Percentiles rank a stretch among this genome's conserved stretches.
These are phyloP conservation scores for Omphalea diandra DNA, from an alignment of 441 rosid genomes.

Conservation along the genomic window DNA sequence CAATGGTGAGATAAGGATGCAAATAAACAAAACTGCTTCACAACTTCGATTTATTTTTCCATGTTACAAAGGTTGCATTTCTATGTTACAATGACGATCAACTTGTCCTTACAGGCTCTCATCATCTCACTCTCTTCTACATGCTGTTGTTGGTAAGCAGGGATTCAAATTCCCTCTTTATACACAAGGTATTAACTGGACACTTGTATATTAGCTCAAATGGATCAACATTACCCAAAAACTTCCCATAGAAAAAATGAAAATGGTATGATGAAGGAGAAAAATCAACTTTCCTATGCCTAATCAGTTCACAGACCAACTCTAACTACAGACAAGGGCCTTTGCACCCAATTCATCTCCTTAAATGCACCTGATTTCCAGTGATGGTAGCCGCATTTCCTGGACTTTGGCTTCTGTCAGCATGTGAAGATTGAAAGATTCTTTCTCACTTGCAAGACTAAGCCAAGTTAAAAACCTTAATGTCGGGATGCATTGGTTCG, in stretches of 20 bases:
- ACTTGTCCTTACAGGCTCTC: constrained; percentile 13
- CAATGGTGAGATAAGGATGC: no score
- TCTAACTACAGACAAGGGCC: constrained; percentile 14
- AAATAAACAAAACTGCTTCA: neutral
- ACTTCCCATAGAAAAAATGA: constrained; percentile 2
- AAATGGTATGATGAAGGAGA: neutral
- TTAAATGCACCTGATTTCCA: neutral
- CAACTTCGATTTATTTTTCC: constrained; percentile 10
- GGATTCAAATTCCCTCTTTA: constrained; percentile 21
- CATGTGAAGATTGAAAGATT: neutral
- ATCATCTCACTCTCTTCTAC: constrained; percentile 15
- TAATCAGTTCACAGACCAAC: neutral
- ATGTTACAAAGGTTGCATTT: constrained; percentile 29
- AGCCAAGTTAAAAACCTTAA: neutral
- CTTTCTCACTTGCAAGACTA: neutral
- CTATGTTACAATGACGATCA: constrained; percentile 16
- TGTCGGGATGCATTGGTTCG: neutral
- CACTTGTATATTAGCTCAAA: constrained; percentile 17
- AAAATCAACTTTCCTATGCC: neutral
- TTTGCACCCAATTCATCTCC: neutral
- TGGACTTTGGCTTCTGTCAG: neutral
- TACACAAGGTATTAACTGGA: constrained; percentile 22
- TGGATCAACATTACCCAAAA: neutral
- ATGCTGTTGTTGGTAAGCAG: constrained; percentile 6
- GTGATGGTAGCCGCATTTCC: constrained; percentile 18